Evolutionary conservation across 192 early-diverging fungal genomes (phyloP).

Genomic region (Backusella liffmaniae): DNA sequence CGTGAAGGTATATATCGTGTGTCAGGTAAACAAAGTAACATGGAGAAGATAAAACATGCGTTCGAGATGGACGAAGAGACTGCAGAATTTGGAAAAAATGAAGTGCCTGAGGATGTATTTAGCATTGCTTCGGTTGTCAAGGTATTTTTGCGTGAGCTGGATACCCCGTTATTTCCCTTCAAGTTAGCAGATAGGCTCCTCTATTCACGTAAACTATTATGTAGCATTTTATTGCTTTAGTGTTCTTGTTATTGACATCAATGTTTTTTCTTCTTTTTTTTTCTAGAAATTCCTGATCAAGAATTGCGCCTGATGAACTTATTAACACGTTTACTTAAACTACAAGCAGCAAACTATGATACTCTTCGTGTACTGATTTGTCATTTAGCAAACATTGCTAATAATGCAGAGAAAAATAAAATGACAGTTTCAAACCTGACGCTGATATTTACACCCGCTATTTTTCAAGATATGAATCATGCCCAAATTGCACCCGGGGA

Average conservation of each 20-base stretch:
- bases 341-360: slow-evolving; percentile 49
- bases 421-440: slow-evolving; percentile 62
- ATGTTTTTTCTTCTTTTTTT: not conserved
- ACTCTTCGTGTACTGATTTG: slow-evolving; percentile 54
- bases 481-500: slow-evolving; percentile 35
- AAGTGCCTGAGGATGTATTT: slow-evolving; percentile 51
- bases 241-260: not conserved
- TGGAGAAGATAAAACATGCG: slow-evolving; percentile 27
- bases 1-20: slow-evolving; percentile 42
- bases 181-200: slow-evolving; percentile 48
- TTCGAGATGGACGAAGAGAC: slow-evolving; percentile 38
- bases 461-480: slow-evolving; percentile 59
- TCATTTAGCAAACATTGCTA: slow-evolving; percentile 52
- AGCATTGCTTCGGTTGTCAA: slow-evolving; percentile 63
- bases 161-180: slow-evolving; percentile 60
- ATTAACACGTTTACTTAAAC: slow-evolving; percentile 37
- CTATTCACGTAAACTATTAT: slow-evolving; percentile 43
- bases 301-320: slow-evolving; percentile 43
- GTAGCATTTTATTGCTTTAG: not conserved
- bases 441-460: slow-evolving; percentile 61
- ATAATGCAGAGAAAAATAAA: slow-evolving; percentile 56
- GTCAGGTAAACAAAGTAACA: slow-evolving; percentile 33
- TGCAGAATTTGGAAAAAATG: slow-evolving; percentile 18
- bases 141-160: slow-evolving; percentile 64
- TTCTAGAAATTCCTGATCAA: slow-evolving; percentile 41